Base-by-base conservation (phyloP, 1,284 basidiomycete genomes). In the Coniferiporia sulphurascens region DNA sequence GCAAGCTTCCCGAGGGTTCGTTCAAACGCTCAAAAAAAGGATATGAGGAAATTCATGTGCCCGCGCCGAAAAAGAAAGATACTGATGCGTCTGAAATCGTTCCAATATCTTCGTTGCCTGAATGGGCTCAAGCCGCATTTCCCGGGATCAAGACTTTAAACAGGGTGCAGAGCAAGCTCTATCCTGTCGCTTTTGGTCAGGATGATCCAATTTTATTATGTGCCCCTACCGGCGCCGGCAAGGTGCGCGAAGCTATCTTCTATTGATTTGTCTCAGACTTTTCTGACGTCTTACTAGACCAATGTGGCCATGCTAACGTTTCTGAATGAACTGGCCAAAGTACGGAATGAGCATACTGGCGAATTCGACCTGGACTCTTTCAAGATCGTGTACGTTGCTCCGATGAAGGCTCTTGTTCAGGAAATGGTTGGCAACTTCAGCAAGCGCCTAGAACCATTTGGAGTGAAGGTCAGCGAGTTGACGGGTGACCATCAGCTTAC, bases 401-500 rank as follows among this genome's bases (percentile, higher is more conserved):
- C 97, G 1, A 99, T 99, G 97, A 99, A 98, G 72, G 95, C 95
- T 1, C 83, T 98, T 58, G 95, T 98, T 0, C 95, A 97, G 72
- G 95, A 98, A 73, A 95, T 96, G 87, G 95, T 98, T 61, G 90
- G 92, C 65, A 96, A 95, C 68, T 98, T 98, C 69, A 80, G 81
- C 55, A 78, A 84, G n/a, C 89, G 97, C 4, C 85, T 99, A 44
- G 80, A 82, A 9, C 79, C 82, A 1, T 96, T 87, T 69, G 93
- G 90, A 52, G 83, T 99, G 74, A 89, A 86, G 65, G 91, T 99
- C 58, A 93, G 93, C 45, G 96, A 99, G 72, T 81, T 99, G 56
- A 99, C 97, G 0, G 97, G 97, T 48, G 97, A 99, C 74, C 86
- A 91, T 45, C 96, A 98, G 79, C 89, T 99, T 82, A 99, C 96